Evolutionary conservation across 345 rosid genomes (phyloP).

Genomic region (Corymbia maculata): DNA sequence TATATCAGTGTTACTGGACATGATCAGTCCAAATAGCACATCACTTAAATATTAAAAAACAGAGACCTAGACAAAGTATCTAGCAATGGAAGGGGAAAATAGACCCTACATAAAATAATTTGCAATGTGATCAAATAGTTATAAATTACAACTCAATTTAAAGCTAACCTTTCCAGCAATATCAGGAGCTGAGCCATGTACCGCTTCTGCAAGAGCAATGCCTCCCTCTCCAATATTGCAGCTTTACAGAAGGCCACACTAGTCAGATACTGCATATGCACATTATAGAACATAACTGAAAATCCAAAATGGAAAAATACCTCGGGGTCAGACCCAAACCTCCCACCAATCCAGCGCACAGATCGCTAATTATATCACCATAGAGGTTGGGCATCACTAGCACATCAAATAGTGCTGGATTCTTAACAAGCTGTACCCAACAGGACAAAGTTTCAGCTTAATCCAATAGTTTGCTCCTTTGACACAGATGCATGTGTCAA

Average conservation of each 20-base stretch:
- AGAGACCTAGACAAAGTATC: neutral
- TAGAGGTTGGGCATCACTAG: conserved; percentile 99
- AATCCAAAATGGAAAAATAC: conserved; percentile 15
- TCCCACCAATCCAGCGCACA: conserved; percentile 94
- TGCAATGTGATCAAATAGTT: neutral
- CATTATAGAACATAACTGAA: neutral
- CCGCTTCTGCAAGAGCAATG: conserved; percentile 99
- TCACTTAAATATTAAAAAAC: neutral
- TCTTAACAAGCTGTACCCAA: conserved; percentile 83
- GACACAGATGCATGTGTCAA: neutral
- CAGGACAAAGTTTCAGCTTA: neutral
- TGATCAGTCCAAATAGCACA: neutral
- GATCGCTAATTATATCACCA: conserved; percentile 97
- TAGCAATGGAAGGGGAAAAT: neutral
- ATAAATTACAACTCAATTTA: neutral
- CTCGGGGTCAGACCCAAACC: conserved; percentile 99
- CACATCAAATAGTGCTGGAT: conserved; percentile 96
- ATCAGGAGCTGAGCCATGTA: conserved; percentile 99
- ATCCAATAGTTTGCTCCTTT: neutral
- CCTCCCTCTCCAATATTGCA: conserved; percentile 97
- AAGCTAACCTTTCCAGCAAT: conserved; percentile 92
- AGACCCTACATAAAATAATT: neutral
- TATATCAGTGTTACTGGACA: neutral
- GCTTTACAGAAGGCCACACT: conserved; percentile 27
- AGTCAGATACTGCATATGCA: neutral